phyloP scores from a whole-genome alignment of 805 yeast genomes.

The Clavispora asparagi region DNA sequence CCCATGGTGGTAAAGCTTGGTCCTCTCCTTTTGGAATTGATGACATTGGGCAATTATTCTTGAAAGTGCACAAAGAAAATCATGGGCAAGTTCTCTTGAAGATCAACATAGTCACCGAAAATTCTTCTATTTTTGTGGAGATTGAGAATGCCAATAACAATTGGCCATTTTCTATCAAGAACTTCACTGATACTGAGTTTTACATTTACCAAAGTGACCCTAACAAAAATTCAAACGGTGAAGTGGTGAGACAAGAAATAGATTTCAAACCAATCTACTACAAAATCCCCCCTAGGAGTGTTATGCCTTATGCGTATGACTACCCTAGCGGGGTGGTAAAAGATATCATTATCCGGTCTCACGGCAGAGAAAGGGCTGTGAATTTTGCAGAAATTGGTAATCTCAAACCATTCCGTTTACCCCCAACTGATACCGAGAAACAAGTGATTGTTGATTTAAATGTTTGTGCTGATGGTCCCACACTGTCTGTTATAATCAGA shows the following conservation, averaged over 20 bases:
- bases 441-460: slow-evolving; percentile 71
- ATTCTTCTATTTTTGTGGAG: slow-evolving; percentile 75
- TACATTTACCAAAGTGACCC: slow-evolving; percentile 86
- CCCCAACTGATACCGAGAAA: slow-evolving; percentile 36
- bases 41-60: slow-evolving; percentile 76
- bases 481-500: slow-evolving; percentile 80
- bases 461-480: slow-evolving; percentile 95
- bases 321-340: slow-evolving; percentile 86
- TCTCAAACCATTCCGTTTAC: slow-evolving; percentile 77
- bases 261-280: slow-evolving; percentile 76
- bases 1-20: slow-evolving; percentile 60
- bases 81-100: slow-evolving; percentile 66
- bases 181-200: slow-evolving; percentile 84
- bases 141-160: slow-evolving; percentile 63
- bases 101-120: slow-evolving; percentile 71
- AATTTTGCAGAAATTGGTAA: slow-evolving; percentile 93
- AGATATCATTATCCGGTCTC: slow-evolving; percentile 69
- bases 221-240: slow-evolving; percentile 56
- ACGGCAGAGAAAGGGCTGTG: slow-evolving; percentile 69
- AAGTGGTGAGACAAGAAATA: slow-evolving; percentile 41
- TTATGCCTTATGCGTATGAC: slow-evolving; percentile 98
- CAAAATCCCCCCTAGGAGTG: slow-evolving; percentile 80
- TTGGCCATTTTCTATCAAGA: slow-evolving; percentile 94
- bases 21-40: slow-evolving; percentile 83
- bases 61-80: slow-evolving; percentile 63